Conservation (phyloP, 2,329 filamentous ascomycete genomes). For the Penicillium rolfsii region DNA sequence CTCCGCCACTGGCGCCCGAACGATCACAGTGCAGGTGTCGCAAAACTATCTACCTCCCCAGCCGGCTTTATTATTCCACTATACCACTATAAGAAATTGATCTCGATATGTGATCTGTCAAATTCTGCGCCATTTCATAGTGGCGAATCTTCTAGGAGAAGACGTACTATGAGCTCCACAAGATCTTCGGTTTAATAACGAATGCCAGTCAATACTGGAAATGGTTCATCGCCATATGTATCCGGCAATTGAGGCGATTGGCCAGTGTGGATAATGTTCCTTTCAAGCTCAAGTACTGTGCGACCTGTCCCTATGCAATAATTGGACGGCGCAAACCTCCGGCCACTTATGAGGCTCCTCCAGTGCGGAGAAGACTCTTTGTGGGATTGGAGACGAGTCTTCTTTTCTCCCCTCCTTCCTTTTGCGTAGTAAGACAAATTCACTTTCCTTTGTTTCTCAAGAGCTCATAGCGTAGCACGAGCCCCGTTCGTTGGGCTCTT, state of each 20-base stretch:
- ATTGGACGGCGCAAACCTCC: background rate
- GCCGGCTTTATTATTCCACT: background rate
- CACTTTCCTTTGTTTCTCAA: background rate
- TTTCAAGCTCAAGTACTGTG: background rate
- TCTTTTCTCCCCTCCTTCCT: background rate
- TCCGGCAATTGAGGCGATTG: background rate
- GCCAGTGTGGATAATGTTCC: background rate
- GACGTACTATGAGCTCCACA: background rate
- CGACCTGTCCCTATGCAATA: background rate
- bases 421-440: background rate
- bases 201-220: background rate
- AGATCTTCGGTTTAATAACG: background rate
- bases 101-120: background rate
- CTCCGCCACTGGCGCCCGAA: background rate
- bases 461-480: background rate
- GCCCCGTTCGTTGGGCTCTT: conserved; percentile 10
- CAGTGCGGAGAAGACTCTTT: background rate
- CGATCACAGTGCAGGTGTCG: conserved; percentile 2
- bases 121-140: background rate
- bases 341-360: background rate
- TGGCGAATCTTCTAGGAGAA: background rate
- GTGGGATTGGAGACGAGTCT: background rate
- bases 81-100: background rate
- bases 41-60: background rate
- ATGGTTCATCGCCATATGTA: background rate